Conservation (phyloP, 1,284 basidiomycete genomes). For the Singerocomus inundabilis region DNA sequence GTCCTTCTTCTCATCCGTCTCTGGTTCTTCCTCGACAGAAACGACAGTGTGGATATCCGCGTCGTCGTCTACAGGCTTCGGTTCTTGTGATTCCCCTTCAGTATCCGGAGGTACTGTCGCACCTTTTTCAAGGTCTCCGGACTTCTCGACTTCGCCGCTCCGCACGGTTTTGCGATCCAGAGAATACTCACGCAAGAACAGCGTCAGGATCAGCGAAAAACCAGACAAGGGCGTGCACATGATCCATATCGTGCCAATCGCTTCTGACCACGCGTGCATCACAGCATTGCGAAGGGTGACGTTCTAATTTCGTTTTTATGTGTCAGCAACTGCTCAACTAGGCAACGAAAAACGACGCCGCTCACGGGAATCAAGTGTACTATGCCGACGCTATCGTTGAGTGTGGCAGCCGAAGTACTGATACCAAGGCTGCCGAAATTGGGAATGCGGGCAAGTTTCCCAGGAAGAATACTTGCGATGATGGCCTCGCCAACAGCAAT, state of each 20-base stretch:
- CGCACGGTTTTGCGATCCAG: constrained; percentile 55
- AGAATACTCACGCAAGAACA: constrained; percentile 64
- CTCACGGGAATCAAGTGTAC: constrained; percentile 57
- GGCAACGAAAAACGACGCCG: constrained; percentile 6
- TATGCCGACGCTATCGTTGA: constrained; percentile 55
- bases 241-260: constrained; percentile 74
- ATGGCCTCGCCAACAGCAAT: constrained; percentile 72
- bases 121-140: constrained; percentile 19
- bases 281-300: constrained; percentile 46
- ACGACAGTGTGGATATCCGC: constrained; percentile 9
- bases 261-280: constrained; percentile 66
- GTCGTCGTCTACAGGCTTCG: background rate
- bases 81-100: background rate
- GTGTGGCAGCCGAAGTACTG: constrained; percentile 50
- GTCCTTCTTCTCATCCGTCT: background rate
- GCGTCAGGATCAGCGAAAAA: constrained; percentile 53
- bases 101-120: background rate
- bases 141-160: constrained; percentile 31
- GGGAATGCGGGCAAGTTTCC: constrained; percentile 49
- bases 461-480: constrained; percentile 57
- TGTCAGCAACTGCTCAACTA: background rate
- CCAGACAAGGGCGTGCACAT: constrained; percentile 61
- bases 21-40: background rate
- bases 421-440: constrained; percentile 37
- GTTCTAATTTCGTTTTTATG: constrained; percentile 39